Percentiles rank a stretch among this genome's conserved stretches.
Evolutionary conservation across 371 early-diverging fungal genomes (phyloP).

Genomic region (Lichtheimia ornata): DNA sequence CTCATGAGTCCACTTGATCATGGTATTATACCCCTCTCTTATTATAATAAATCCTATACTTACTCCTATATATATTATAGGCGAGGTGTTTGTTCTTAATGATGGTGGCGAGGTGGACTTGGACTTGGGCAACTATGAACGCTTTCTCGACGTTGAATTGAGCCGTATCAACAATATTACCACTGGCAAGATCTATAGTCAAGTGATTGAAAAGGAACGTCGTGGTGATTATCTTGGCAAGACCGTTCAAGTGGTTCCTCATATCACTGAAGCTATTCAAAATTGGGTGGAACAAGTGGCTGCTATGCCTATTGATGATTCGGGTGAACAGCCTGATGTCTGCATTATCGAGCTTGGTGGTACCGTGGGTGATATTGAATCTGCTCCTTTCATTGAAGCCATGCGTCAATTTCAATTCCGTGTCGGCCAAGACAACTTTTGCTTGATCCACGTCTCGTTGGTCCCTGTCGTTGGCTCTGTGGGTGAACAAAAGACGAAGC

Average conservation of each 20-base stretch:
- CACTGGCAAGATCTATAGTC: conserved; percentile 97
- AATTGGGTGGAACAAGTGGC: conserved; percentile 95
- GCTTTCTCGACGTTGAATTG: conserved; percentile 93
- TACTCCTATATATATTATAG: conserved; percentile 29
- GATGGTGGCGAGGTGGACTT: conserved; percentile 99
- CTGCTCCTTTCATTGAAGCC: conserved; percentile 98
- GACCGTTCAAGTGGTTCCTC: conserved; percentile 98
- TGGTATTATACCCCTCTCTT: conserved; percentile 52
- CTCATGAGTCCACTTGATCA: conserved; percentile 97
- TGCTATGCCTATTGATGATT: conserved; percentile 79
- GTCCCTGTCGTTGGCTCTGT: conserved; percentile 97
- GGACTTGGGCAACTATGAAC: conserved; percentile 99
- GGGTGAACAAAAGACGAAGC: conserved; percentile 99
- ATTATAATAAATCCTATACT: background rate
- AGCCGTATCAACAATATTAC: conserved; percentile 98
- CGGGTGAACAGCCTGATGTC: conserved; percentile 90
- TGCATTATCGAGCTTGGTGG: conserved; percentile 99
- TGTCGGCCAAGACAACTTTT: conserved; percentile 95
- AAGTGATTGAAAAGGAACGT: conserved; percentile 92
- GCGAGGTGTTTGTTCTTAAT: conserved; percentile 98
- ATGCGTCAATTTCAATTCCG: conserved; percentile 99
- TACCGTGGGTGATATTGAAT: conserved; percentile 98
- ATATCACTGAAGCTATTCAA: conserved; percentile 97
- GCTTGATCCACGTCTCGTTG: conserved; percentile 96
- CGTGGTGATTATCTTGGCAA: conserved; percentile 97